Base-by-base conservation (phyloP, 1,284 basidiomycete species). In the Apiotrichum porosum region DNA sequence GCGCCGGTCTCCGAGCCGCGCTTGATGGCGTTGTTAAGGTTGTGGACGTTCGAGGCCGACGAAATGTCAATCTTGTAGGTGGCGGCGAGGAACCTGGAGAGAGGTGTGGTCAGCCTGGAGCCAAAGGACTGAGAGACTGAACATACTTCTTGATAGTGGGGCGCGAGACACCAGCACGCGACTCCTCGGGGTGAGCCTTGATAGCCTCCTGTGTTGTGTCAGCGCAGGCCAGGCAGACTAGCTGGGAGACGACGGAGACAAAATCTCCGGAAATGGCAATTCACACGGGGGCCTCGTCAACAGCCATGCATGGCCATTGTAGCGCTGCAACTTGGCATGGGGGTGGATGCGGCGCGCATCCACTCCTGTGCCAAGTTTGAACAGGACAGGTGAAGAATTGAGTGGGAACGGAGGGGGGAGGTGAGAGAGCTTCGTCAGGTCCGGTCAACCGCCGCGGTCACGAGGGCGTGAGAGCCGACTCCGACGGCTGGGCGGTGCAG, bases 61-160 rank as follows among this genome's bases (percentile, higher is more conserved):
- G 82, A 84, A 56, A 90, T 83, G 62, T 83, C 82, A 46, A 92
- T 77, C 65, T 84, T 83, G 76, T 90, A 91, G 58, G 78, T 81
- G 59, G 85, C 82, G 60, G 84, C 83, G 33, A 86, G 81, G 70
- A 76, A 90, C 82, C 87, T 74, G 60, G 35, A 44, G 40, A 42
- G 24, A 43, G 55, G 57, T 47, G 60, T 50, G 49, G 21, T 30
- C 8, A 23, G 19, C 18, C 9, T n/a, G n/a, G n/a, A n/a, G n/a
- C n/a, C n/a, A n/a, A n/a, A n/a, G n/a, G n/a, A n/a, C n/a, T n/a
- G n/a, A n/a, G n/a, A n/a, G n/a, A n/a, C n/a, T n/a, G n/a, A n/a
- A 74, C 79, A 63, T 62, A 84, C 90, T 90, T 93, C 82, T 94
- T 94, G 77, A 95, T 89, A 66, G 85, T 83, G 51, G 85, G 87